Percentiles rank a stretch among this genome's conserved stretches.
phyloP scores from a whole-genome alignment of 164 flowering plant genomes.

The Kingdonia uniflora region DNA sequence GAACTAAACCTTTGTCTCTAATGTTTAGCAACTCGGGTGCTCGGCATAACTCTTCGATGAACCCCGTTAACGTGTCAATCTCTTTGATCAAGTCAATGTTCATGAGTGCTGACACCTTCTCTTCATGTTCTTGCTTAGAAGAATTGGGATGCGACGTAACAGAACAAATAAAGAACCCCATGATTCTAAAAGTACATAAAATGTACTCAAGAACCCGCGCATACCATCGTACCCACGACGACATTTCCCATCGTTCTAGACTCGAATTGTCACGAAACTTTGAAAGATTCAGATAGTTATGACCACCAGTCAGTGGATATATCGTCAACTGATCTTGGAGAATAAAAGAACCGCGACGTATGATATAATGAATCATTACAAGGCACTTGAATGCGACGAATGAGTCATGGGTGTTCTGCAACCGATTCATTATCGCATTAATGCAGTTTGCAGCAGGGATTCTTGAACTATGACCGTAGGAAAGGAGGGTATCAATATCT shows the following conservation, averaged over 20 bases:
- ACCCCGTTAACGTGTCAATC: slow-evolving; percentile 28
- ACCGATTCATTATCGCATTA: slow-evolving; percentile 50
- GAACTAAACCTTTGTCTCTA: slow-evolving; percentile 26
- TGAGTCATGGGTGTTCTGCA: slow-evolving; percentile 38
- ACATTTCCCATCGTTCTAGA: slow-evolving; percentile 30
- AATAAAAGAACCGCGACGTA: slow-evolving; percentile 45
- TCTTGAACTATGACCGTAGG: slow-evolving; percentile 42
- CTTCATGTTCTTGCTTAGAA: slow-evolving; percentile 6
- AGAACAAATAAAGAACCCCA: slow-evolving; percentile 43
- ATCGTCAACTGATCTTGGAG: slow-evolving; percentile 60
- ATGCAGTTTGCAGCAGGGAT: slow-evolving; percentile 41
- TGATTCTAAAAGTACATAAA: slow-evolving; percentile 30
- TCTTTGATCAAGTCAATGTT: slow-evolving; percentile 33
- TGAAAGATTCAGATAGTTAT: slow-evolving; percentile 59
- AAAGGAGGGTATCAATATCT: slow-evolving; percentile 38
- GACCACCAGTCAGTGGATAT: slow-evolving; percentile 53
- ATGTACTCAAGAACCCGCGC: slow-evolving; percentile 42
- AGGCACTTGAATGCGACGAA: slow-evolving; percentile 65
- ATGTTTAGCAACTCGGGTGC: slow-evolving; percentile 33
- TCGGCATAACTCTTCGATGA: slow-evolving; percentile 30
- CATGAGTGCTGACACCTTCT: slow-evolving; percentile 21
- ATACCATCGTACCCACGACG: slow-evolving; percentile 65
- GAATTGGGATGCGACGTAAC: neutral
- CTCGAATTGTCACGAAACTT: slow-evolving; percentile 37
- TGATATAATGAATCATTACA: slow-evolving; percentile 31